A percentile compares a stretch with the other conserved stretches of the same genome.
These are phyloP conservation scores for Xylaria sp. DNA, from an alignment of 495 filamentous ascomycete species.

Conservation along the genomic window DNA sequence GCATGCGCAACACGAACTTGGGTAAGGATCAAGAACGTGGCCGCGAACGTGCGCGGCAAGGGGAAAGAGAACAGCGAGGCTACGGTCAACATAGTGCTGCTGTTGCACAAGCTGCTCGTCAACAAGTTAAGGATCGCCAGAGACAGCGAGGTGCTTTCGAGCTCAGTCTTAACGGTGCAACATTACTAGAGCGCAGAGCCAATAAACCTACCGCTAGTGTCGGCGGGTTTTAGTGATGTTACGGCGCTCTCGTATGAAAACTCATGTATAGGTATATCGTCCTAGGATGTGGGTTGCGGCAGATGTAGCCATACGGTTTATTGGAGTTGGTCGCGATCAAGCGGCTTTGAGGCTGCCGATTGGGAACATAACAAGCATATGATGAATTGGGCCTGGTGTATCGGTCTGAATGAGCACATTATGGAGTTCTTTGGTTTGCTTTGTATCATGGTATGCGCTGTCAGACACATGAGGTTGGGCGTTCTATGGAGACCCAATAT, in stretches of 20 bases:
- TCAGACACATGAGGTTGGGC: constrained; percentile 40
- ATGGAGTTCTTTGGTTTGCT: constrained; percentile 34
- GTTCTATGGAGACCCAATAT: constrained; percentile 35
- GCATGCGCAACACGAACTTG: constrained; percentile 82
- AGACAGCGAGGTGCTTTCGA: constrained; percentile 80
- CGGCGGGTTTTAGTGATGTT: constrained; percentile 38
- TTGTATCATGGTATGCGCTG: constrained; percentile 32
- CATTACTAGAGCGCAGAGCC: constrained; percentile 79
- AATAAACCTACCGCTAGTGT: constrained; percentile 57
- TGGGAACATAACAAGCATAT: constrained; percentile 27
- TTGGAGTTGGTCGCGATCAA: constrained; percentile 3
- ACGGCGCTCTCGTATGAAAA: neutral
- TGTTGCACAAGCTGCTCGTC: constrained; percentile 80
- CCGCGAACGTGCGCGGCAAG: constrained; percentile 53
- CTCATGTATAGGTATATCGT: constrained; percentile 1
- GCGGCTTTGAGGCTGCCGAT: constrained; percentile 6
- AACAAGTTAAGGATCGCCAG: constrained; percentile 67
- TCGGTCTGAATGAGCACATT: constrained; percentile 39
- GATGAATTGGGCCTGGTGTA: constrained; percentile 33
- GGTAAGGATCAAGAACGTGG: constrained; percentile 56
- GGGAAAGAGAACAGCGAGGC: constrained; percentile 62
- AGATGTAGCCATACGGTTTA: neutral
- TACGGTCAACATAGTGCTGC: constrained; percentile 83
- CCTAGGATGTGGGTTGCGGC: neutral
- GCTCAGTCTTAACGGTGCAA: constrained; percentile 87